These are phyloP conservation scores for Mycena indigotica DNA, from an alignment of 768 basidiomycete genomes.

Conservation along the genomic window DNA sequence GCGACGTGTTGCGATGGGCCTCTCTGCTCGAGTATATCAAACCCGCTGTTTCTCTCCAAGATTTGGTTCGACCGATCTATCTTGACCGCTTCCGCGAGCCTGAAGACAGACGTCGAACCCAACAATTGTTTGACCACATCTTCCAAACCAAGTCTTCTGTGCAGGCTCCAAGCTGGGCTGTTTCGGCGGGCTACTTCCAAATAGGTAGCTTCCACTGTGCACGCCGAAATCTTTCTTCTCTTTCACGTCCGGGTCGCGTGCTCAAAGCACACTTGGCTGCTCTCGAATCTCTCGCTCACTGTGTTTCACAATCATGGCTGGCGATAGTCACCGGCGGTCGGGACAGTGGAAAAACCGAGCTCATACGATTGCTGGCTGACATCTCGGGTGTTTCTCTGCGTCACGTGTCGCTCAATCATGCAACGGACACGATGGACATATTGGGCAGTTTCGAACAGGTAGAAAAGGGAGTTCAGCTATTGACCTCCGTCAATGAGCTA, in stretches of 20 bases:
- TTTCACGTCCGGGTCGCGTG: conserved; percentile 48
- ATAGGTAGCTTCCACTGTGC: conserved; percentile 60
- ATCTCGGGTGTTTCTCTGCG: conserved; percentile 67
- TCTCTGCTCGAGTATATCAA: conserved; percentile 45
- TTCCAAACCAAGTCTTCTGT: conserved; percentile 39
- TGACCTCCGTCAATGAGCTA: conserved; percentile 42
- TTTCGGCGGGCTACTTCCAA: conserved; percentile 55
- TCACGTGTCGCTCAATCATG: conserved; percentile 79
- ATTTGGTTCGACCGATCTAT: conserved; percentile 74
- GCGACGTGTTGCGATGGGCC: conserved; percentile 92
- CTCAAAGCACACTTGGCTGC: conserved; percentile 64
- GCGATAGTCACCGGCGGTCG: conserved; percentile 82
- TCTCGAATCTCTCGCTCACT: conserved; percentile 75
- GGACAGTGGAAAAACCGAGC: conserved; percentile 76
- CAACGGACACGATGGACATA: conserved; percentile 92
- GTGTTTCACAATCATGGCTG: conserved; percentile 79
- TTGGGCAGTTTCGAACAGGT: conserved; percentile 96
- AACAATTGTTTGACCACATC: conserved; percentile 53
- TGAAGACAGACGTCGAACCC: conserved; percentile 62
- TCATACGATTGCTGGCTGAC: conserved; percentile 70
- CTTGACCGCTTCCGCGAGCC: conserved; percentile 80
- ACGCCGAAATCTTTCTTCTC: conserved; percentile 40
- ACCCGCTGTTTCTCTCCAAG: conserved; percentile 50
- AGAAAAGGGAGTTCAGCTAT: conserved; percentile 49
- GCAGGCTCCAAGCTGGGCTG: conserved; percentile 38